Percentiles rank a stretch among this genome's conserved stretches.
phyloP scores from a whole-genome alignment of 305 asterid species.

The Withania somnifera region DNA sequence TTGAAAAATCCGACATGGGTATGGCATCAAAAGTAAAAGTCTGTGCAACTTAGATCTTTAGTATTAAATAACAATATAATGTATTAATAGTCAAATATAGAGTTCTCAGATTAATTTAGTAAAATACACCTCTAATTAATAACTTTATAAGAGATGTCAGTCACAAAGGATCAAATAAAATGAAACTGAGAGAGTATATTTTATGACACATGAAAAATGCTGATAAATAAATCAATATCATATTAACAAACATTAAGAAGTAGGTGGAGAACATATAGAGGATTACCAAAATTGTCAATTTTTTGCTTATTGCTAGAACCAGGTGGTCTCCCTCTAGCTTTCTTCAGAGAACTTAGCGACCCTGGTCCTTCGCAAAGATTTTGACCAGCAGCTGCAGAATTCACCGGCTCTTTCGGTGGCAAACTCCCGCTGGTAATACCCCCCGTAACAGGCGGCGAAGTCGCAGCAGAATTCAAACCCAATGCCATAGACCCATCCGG shows the following conservation, averaged over 20 bases:
- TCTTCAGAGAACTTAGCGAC: background rate
- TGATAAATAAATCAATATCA: background rate
- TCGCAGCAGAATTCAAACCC: background rate
- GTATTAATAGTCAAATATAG: no score
- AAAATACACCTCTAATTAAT: no score
- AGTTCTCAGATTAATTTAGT: no score
- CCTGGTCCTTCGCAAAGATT: background rate
- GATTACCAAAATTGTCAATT: background rate
- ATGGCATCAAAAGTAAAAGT: no score
- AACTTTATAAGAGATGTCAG: no score
- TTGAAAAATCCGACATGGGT: no score
- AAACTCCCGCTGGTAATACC: background rate
- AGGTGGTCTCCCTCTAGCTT: constrained; percentile 13
- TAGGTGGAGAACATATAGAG: no score
- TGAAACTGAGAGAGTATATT: no score
- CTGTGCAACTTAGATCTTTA: no score
- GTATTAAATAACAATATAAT: no score
- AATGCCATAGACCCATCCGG: constrained; percentile 4
- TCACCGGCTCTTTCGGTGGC: background rate
- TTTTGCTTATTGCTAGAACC: constrained; percentile 4
- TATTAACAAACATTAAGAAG: no score
- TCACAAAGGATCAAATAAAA: no score
- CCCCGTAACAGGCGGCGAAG: background rate
- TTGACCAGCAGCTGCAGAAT: background rate
- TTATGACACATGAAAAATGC: background rate